Percentiles rank a stretch among this genome's conserved stretches.
phyloP scores from a whole-genome alignment of 2,329 filamentous ascomycete species.

The Chaetomium sp. region DNA sequence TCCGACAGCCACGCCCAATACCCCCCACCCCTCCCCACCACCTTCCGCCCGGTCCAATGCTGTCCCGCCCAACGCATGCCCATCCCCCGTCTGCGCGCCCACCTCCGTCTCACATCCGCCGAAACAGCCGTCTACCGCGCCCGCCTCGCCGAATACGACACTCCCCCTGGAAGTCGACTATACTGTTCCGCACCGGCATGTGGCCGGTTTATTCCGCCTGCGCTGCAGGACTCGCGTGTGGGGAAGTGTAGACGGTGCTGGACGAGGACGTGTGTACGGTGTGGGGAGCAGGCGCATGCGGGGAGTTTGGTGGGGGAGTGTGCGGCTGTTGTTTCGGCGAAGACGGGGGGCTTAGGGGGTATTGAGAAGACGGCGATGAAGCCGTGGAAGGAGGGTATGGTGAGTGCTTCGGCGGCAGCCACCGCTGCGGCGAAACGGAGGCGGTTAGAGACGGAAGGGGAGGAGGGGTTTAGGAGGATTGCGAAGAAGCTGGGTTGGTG shows the following conservation, averaged over 20 bases:
- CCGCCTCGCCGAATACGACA: slow-evolving; percentile 14
- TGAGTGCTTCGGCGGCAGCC: no score
- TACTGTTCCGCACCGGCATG: slow-evolving; percentile 17
- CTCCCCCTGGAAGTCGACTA: slow-evolving; percentile 1
- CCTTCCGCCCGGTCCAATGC: slow-evolving; percentile 16
- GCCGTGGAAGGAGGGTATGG: not conserved
- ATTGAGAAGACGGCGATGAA: not conserved
- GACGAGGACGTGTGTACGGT: slow-evolving; percentile 12
- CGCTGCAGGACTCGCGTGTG: not conserved
- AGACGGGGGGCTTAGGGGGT: not conserved
- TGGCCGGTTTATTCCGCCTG: slow-evolving; percentile 16
- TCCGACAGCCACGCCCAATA: not conserved
- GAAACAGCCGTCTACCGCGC: slow-evolving; percentile 13
- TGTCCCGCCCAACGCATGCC: slow-evolving; percentile 10
- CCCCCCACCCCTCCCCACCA: not conserved
- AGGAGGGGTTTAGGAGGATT: slow-evolving; percentile 3
- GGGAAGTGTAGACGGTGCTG: slow-evolving; percentile 14
- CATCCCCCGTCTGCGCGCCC: slow-evolving; percentile 1
- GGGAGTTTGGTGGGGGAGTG: slow-evolving; percentile 1
- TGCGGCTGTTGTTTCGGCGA: not conserved
- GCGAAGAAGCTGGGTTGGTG: slow-evolving; percentile 9
- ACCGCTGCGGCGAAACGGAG: no score
- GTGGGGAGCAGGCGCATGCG: slow-evolving; percentile 10
- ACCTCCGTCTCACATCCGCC: not conserved
- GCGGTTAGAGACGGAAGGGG: not conserved